Base-by-base conservation (phyloP, 805 yeast genomes). In the Cyberlindnera petersonii region DNA sequence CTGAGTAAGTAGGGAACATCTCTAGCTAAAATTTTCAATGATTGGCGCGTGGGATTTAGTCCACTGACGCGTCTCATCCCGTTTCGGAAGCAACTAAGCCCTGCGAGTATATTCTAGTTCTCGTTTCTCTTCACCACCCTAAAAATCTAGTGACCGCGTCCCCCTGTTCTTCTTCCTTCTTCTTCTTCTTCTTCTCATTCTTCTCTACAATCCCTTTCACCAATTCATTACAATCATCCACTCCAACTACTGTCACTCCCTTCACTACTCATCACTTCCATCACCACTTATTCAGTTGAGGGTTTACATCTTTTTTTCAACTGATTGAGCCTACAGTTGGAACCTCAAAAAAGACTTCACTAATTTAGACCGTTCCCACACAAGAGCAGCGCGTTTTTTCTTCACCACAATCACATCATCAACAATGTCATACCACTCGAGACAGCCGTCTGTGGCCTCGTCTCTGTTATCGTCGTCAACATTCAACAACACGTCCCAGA, bases 381-480 rank as follows among this genome's bases (percentile, higher is more conserved):
- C n/a, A n/a, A n/a, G n/a, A n/a, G n/a, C n/a, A n/a, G n/a, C n/a
- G n/a, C n/a, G n/a, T n/a, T n/a, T n/a, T n/a, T 5, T n/a, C 8
- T 15, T 10, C 18, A 27, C 8, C 30, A 27, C 30, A 37, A 24
- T 24, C 15, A 33, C 33, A 31, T n/a, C 40, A 22, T 16, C 14
- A 20, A 30, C 36, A 39, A 55, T 55, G 60, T 56, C 60, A 8
- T 52, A 56, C 41, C 60, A 56, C 37, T 56, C 82, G 26, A 75
- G 84, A 63, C 82, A 75, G 56, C 74, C 74, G 18, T 77, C 83
- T 15, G 68, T 75, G 45, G 73, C 79, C 17, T 75, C 83, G 27
- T 72, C 82, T 31, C 60, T 72, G 50, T 63, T 72, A 44, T 68
- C 77, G 13, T 56, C 68, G 15, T 64, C 73, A 17, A 63, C 68